A percentile compares a stretch with the other conserved stretches of the same genome.
Conservation (phyloP, 345 rosid genomes). For the Rhodomyrtus tomentosa region DNA sequence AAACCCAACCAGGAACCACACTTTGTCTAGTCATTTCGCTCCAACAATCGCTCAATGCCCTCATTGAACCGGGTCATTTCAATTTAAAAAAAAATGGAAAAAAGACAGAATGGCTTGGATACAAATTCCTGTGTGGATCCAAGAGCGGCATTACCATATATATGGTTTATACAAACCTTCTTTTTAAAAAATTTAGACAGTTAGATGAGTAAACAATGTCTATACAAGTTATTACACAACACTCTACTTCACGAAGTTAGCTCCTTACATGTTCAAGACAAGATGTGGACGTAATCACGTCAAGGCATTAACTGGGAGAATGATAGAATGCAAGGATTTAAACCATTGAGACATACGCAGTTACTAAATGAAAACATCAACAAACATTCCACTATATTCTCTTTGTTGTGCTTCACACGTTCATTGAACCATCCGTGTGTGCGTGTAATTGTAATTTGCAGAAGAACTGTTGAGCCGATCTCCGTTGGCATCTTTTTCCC, state of each 20-base stretch:
- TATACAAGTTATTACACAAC: background rate
- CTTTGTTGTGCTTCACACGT: background rate
- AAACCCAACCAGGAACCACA: background rate
- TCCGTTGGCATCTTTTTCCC: background rate
- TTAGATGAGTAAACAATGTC: background rate
- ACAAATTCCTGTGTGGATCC: background rate
- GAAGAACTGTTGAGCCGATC: background rate
- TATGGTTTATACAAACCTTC: background rate
- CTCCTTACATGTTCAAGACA: background rate
- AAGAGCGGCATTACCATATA: background rate
- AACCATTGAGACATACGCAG: background rate
- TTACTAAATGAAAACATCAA: background rate
- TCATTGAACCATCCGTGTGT: background rate
- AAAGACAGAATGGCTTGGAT: background rate
- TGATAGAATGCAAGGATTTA: background rate
- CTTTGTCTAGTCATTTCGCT: background rate
- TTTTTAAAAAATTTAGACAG: background rate
- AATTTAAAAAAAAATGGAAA: background rate
- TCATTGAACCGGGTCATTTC: background rate
- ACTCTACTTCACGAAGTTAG: background rate
- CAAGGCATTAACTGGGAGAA: background rate
- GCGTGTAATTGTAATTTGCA: background rate
- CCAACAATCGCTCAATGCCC: background rate
- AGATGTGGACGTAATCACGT: background rate
- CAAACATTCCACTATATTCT: background rate